Conservation (phyloP, 331 rosid genomes). For the Acacia pycnantha region DNA sequence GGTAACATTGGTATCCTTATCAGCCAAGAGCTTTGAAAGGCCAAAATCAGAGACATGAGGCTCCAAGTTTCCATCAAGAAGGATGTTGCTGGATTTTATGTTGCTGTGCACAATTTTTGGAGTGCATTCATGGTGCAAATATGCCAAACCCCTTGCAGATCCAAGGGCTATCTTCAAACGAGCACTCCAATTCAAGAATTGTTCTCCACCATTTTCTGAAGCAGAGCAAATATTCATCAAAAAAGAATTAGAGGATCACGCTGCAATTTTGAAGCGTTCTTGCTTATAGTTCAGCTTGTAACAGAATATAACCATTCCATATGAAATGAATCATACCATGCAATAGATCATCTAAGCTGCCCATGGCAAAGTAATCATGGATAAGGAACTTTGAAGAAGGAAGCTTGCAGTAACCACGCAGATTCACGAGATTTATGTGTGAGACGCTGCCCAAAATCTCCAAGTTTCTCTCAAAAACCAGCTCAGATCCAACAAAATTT, state of each 20-base stretch:
- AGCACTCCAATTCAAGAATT: constrained; percentile 63
- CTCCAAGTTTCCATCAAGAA: constrained; percentile 85
- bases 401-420: constrained; percentile 92
- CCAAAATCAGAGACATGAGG: constrained; percentile 92
- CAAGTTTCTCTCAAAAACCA: constrained; percentile 84
- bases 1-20: constrained; percentile 91
- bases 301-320: background rate
- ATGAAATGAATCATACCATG: constrained; percentile 56
- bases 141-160: constrained; percentile 85
- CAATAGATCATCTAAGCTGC: constrained; percentile 87
- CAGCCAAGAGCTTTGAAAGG: constrained; percentile 90
- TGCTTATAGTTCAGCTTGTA: background rate
- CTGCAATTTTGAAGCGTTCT: background rate
- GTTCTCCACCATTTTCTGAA: constrained; percentile 47
- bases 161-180: constrained; percentile 91
- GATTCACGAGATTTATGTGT: constrained; percentile 84
- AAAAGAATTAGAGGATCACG: background rate
- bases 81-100: constrained; percentile 93
- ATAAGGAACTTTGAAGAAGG: constrained; percentile 89
- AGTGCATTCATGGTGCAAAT: constrained; percentile 89
- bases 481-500: constrained; percentile 74
- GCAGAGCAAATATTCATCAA: background rate
- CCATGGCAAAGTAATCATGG: constrained; percentile 72
- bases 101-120: constrained; percentile 93
- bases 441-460: constrained; percentile 92